Percentiles rank a stretch among this genome's conserved stretches.
Evolutionary conservation across 192 early-diverging fungal genomes (phyloP).

Genomic region (Linderina pennispora): DNA sequence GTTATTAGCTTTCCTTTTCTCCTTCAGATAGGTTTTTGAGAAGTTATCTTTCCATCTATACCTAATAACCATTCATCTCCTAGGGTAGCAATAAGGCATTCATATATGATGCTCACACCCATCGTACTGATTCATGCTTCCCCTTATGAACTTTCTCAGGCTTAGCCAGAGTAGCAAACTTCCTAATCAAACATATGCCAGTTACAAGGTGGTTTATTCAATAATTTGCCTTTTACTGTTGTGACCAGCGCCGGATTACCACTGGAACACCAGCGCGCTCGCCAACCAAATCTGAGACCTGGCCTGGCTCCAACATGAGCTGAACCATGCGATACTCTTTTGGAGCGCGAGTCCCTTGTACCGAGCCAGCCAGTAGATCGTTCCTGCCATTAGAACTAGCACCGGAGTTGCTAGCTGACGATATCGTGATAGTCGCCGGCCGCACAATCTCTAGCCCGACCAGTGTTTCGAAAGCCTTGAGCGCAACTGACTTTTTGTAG

Average conservation of each 20-base stretch:
- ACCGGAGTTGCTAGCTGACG: neutral
- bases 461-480: conserved; percentile 88
- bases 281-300: conserved; percentile 57
- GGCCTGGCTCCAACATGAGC: conserved; percentile 62
- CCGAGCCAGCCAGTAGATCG: conserved; percentile 29
- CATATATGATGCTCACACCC: no score
- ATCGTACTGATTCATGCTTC: no score
- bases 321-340: conserved; percentile 88
- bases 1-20: no score
- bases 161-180: no score
- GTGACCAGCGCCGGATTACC: conserved; percentile 58
- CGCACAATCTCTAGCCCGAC: conserved; percentile 62
- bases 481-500: conserved; percentile 70
- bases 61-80: no score
- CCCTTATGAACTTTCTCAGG: no score
- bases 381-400: conserved; percentile 18
- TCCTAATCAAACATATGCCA: no score
- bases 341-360: conserved; percentile 53
- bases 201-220: no score
- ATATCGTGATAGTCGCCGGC: conserved; percentile 17
- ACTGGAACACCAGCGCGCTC: conserved; percentile 58
- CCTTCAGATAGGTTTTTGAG: no score
- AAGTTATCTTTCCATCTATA: no score
- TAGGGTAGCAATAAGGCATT: no score
- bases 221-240: conserved; percentile 25